These are phyloP conservation scores for Scytalidium sp. DNA, from an alignment of 2,329 filamentous ascomycete species.

Conservation along the genomic window DNA sequence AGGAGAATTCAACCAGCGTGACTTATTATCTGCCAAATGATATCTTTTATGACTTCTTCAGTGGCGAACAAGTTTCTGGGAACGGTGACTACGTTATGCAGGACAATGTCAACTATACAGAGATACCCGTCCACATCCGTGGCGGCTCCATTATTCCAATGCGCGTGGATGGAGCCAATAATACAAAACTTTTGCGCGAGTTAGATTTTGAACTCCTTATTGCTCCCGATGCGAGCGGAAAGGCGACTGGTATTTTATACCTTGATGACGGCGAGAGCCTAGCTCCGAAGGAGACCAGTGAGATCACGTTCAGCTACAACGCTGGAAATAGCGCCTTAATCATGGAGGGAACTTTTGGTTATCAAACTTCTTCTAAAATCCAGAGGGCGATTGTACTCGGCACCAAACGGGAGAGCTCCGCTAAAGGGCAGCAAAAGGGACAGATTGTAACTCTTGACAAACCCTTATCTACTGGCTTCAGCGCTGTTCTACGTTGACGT, in stretches of 20 bases:
- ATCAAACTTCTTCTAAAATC: not conserved
- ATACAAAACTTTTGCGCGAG: slow-evolving; percentile 56
- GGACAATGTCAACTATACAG: slow-evolving; percentile 34
- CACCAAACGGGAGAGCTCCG: not conserved
- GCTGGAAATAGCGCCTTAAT: not conserved
- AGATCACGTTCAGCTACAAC: not conserved
- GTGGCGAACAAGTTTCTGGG: slow-evolving; percentile 38
- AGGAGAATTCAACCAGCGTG: slow-evolving; percentile 37
- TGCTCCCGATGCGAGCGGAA: slow-evolving; percentile 51
- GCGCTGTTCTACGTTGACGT: not conserved
- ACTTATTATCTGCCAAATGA: slow-evolving; percentile 45
- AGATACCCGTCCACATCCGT: slow-evolving; percentile 63
- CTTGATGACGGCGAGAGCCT: slow-evolving; percentile 47
- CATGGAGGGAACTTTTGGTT: not conserved
- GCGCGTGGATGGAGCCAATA: slow-evolving; percentile 52
- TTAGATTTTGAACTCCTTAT: slow-evolving; percentile 65
- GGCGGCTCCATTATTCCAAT: slow-evolving; percentile 60
- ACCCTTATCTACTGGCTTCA: not conserved
- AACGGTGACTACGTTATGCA: slow-evolving; percentile 32
- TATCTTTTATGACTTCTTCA: slow-evolving; percentile 45
- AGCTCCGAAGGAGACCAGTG: not conserved
- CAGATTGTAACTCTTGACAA: not conserved
- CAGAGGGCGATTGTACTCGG: not conserved
- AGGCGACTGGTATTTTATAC: slow-evolving; percentile 60
- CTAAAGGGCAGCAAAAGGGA: not conserved